These are phyloP conservation scores for Cinnamomum chago DNA, from an alignment of 164 flowering plant genomes.

Conservation along the genomic window DNA sequence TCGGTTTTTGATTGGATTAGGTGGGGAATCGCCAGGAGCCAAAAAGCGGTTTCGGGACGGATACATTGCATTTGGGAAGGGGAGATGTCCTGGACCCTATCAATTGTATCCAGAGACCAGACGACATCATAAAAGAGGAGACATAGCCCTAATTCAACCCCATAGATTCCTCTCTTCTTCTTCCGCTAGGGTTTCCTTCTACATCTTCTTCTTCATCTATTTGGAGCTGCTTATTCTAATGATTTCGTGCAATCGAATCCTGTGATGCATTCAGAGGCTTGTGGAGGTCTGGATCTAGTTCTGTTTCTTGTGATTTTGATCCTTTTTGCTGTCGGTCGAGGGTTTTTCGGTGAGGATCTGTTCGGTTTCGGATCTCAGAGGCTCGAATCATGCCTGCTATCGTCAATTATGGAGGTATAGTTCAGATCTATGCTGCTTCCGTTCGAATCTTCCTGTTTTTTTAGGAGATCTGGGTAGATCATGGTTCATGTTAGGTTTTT, in stretches of 20 bases:
- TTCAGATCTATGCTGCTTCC: not conserved
- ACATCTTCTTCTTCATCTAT: constrained; percentile 8
- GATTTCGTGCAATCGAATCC: not conserved
- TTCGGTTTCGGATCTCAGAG: constrained; percentile 7
- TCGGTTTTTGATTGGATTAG: constrained; percentile 1
- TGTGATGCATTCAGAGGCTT: constrained; percentile 23
- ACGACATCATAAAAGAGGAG: not conserved
- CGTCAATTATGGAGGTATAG: constrained; percentile 29
- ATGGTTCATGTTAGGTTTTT: not conserved
- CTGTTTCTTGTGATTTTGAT: not conserved
- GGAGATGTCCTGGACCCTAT: not conserved
- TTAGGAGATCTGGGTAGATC: not conserved
- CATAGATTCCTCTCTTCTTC: not conserved
- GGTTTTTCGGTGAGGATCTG: constrained; percentile 5
- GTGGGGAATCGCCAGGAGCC: constrained; percentile 4
- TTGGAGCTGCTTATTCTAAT: constrained; percentile 8
- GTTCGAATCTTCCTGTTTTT: not conserved
- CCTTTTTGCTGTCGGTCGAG: constrained; percentile 17
- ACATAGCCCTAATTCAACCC: not conserved
- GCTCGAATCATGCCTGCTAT: constrained; percentile 29
- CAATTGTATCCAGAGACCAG: no score
- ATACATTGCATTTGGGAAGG: constrained; percentile 10
- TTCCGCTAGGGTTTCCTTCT: not conserved
- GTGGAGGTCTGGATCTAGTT: not conserved
- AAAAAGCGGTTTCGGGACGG: constrained; percentile 9